Evolutionary conservation across 257 asterid species (phyloP).

Genomic region (Solanum piurae): DNA sequence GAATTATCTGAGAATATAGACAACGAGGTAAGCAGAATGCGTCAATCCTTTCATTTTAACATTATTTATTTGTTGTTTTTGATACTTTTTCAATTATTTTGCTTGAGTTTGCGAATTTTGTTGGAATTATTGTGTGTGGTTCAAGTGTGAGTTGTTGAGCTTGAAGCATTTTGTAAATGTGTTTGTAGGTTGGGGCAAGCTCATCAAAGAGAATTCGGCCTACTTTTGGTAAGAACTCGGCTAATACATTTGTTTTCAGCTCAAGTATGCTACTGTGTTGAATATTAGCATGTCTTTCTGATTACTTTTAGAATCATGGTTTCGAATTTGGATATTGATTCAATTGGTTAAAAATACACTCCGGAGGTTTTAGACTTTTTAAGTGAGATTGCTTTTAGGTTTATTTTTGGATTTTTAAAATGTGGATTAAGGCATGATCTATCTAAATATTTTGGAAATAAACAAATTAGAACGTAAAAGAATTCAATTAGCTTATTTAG

Average conservation of each 20-base stretch:
- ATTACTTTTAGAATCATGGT: background rate
- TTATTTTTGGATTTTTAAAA: background rate
- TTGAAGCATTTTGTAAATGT: background rate
- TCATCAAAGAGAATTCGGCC: constrained; percentile 53
- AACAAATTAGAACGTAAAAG: background rate
- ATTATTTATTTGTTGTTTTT: background rate
- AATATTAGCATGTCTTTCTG: background rate
- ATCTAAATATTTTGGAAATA: background rate
- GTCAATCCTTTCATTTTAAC: background rate
- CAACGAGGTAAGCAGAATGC: constrained; percentile 28
- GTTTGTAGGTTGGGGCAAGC: constrained; percentile 49
- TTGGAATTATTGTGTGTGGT: background rate
- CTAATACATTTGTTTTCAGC: background rate
- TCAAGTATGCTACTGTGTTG: background rate
- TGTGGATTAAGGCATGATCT: background rate
- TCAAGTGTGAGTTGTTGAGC: background rate
- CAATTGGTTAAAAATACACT: background rate
- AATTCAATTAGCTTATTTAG: background rate
- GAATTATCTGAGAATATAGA: constrained; percentile 42
- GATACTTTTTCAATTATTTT: background rate
- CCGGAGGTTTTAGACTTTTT: background rate
- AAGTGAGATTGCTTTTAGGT: background rate
- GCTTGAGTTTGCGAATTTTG: background rate
- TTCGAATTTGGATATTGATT: background rate
- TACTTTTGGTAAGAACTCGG: constrained; percentile 40